Evolutionary conservation across 257 asterid genomes (phyloP), one percentile per base, ranked within the genome.

Genomic region (Salvia splendens): DNA sequence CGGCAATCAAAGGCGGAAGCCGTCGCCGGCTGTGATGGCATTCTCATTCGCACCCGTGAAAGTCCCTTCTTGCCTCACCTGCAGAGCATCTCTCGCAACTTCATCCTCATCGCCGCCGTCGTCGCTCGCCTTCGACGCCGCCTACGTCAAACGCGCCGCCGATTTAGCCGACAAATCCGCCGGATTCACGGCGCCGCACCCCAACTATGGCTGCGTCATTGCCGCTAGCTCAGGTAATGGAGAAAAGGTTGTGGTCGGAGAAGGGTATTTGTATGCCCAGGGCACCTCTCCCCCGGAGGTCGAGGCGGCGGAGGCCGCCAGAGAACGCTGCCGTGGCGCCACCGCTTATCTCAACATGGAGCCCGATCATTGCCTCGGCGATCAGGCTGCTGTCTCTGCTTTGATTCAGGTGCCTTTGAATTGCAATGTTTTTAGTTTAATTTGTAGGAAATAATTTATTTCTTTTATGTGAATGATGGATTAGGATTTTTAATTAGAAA

Each of bases 321-420:
- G 91, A 3, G 92, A 84, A 52, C 65, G 68, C 54, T 88, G 92
- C 73, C 81, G 79, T 55, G 95, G 92, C 41, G 94, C 92, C 77
- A 88, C 96, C 0, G 99, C 99, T 64, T 93, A 90, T 83, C 92
- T 93, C 28, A 93, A 93, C 73, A 82, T 93, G 97, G 99, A 93
- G 73, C 95, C 97, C 20, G 85, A 81, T 73, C 95, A 88, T 77
- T 90, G 89, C 77, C 78, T 74, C 12, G 78, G 82, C 30, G 95
- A 93, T 75, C 79, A 43, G 49, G 48, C 84, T 58, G 85, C 95
- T 0, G 96, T 88, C 40, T 77, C 95, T 49, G 86, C 95, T 46
- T 81, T 93, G 12, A 51, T 93, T 77, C 84, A 88, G 91, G 99
- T 90, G 43, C 53, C 2, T 69, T 57, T 58, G 24, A 49, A 16